Conservation (phyloP, 2,329 filamentous ascomycete species). For the Pseudogymnoascus sp. region DNA sequence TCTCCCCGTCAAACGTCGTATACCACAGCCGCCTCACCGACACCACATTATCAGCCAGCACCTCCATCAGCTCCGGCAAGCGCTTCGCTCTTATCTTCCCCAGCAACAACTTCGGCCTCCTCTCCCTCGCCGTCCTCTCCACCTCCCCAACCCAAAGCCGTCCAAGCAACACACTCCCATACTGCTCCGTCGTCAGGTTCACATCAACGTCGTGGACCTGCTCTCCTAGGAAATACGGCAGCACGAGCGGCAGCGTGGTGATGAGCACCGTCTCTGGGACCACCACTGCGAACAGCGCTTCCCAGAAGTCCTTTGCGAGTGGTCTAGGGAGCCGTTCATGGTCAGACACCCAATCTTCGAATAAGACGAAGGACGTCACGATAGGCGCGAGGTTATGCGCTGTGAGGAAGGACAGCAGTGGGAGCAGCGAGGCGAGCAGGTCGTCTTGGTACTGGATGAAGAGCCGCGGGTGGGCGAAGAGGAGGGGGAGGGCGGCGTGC, state of each 20-base stretch:
- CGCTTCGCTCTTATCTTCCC: neutral
- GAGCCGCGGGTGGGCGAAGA: neutral
- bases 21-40: neutral
- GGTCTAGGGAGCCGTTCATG: neutral
- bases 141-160: neutral
- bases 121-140: neutral
- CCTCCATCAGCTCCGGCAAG: neutral
- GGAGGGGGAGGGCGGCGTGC: neutral
- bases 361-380: neutral
- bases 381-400: neutral
- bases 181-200: neutral
- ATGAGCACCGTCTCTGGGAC: neutral
- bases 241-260: neutral
- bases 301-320: neutral
- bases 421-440: neutral
- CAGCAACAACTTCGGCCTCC: neutral
- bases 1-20: neutral
- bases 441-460: neutral
- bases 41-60: neutral
- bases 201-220: neutral
- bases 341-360: neutral
- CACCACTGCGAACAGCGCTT: neutral
- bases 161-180: neutral
- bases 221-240: neutral
- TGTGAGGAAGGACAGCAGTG: neutral